Conservation (phyloP, 441 rosid species). For the Omphalea diandra region DNA sequence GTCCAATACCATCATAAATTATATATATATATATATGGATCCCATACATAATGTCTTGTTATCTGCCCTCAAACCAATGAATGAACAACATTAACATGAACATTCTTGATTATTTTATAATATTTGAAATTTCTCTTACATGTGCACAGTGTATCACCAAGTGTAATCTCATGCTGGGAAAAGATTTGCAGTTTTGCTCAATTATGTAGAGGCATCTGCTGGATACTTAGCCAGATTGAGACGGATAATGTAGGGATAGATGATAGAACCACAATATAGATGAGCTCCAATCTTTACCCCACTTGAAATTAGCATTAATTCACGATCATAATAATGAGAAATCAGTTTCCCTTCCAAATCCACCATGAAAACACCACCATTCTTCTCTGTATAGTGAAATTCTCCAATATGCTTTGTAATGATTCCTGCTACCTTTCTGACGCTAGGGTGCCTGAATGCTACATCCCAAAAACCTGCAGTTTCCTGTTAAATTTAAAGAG, state of each 20-base stretch:
- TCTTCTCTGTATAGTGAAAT: not conserved
- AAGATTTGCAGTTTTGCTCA: too few relatives aligned
- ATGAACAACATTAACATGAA: too few relatives aligned
- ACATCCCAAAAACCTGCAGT: constrained; percentile 29
- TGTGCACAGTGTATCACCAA: too few relatives aligned
- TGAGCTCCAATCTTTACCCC: constrained; percentile 50
- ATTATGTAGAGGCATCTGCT: constrained; percentile 22
- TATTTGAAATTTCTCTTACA: too few relatives aligned
- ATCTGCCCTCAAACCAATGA: too few relatives aligned
- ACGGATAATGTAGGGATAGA: constrained; percentile 36
- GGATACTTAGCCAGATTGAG: constrained; percentile 44
- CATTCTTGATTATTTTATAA: too few relatives aligned
- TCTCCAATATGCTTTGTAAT: constrained; percentile 25
- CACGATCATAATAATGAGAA: constrained; percentile 51
- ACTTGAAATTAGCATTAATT: constrained; percentile 30
- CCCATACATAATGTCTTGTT: too few relatives aligned
- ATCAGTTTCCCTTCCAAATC: constrained; percentile 63
- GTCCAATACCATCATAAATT: too few relatives aligned
- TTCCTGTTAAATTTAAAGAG: constrained; percentile 35
- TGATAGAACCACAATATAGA: constrained; percentile 51
- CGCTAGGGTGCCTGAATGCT: constrained; percentile 34
- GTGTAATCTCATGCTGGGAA: too few relatives aligned
- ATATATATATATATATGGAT: too few relatives aligned
- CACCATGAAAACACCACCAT: constrained; percentile 53
- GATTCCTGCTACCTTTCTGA: constrained; percentile 45